Evolutionary conservation across 176 grass and related monocot genomes (phyloP), one percentile per base, ranked within the genome.

Genomic region (Calamus simplicifolius): DNA sequence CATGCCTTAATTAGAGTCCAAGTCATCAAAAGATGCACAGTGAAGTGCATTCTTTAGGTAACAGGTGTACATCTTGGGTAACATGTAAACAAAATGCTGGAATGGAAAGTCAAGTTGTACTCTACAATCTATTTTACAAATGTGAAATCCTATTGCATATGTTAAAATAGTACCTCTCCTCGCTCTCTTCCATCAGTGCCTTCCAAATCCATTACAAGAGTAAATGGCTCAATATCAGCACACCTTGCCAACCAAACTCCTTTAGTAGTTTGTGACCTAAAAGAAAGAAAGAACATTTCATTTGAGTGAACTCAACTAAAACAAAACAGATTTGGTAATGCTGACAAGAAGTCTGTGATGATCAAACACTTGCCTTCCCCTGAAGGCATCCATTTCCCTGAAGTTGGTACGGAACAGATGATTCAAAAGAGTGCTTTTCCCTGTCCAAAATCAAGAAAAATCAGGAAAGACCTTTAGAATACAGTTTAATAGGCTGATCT

Each of bases 181-280:
- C 68, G 50, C 25, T 81, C 79, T 65, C 68, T 81, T 54, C 65
- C 71, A 57, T 81, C 79, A 49, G 72, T 70, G 63, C 59, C 53
- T 18, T 81, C 79, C 28, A 75, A 51, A 75, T 81, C 79, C 64
- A 81, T 69, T 28, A 75, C 59, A 26, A 81, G 50, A 16, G 68
- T 53, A 18, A 59, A 68, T 58, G 79, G 71, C 50, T 50, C 48
- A 48, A 49, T 31, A 6, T 13, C 8, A 3, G 8, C 35, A 43
- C 71, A 69, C 29, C 59, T 66, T 52, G 72, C 74, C 48, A 81
- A 49, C 79, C 79, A 70, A 30, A 81, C 53, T 16, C 71, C 79
- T 56, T 70, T 81, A 12, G 52, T 64, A 48, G 67, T 81, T 58
- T 75, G 79, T 50, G 51, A 59, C 66, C 79, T 75, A 23, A 23